A percentile compares a stretch with the other conserved stretches of the same genome.
Evolutionary conservation across 345 rosid species (phyloP).

Genomic region (Populus deltoides): DNA sequence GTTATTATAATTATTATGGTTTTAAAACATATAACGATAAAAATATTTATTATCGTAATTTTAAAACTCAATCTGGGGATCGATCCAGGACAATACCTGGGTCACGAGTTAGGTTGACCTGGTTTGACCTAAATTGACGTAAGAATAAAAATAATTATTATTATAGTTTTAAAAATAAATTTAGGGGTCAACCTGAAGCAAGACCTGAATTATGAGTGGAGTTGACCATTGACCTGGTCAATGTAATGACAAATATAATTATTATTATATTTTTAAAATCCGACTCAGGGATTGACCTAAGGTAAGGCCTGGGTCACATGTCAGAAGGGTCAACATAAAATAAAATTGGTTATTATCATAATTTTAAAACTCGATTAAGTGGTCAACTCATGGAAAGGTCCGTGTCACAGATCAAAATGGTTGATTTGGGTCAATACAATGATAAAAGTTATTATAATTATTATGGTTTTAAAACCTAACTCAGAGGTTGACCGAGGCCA

Average conservation of each 20-base stretch:
- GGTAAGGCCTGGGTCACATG: accelerated
- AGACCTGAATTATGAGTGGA: accelerated
- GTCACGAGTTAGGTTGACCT: accelerated
- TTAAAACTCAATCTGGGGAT: accelerated
- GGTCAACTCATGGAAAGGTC: accelerated
- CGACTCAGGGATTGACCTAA: accelerated
- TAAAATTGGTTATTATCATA: too few relatives aligned
- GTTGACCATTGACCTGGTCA: too few relatives aligned
- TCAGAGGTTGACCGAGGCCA: accelerated
- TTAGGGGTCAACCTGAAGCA: accelerated
- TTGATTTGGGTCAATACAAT: accelerated
- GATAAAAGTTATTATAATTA: too few relatives aligned
- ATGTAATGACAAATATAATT: too few relatives aligned
- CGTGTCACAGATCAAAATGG: accelerated
- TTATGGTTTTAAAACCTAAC: too few relatives aligned
- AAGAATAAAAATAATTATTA: too few relatives aligned
- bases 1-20: too few relatives aligned
- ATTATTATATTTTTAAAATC: too few relatives aligned
- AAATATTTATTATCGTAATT: too few relatives aligned
- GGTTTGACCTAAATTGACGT: accelerated
- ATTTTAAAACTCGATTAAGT: accelerated
- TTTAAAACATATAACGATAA: too few relatives aligned
- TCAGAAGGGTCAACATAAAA: too few relatives aligned
- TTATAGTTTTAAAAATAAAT: too few relatives aligned
- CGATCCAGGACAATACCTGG: accelerated